Evolutionary conservation across 2,329 filamentous ascomycete genomes (phyloP), one percentile per base, ranked within the genome.

Genomic region (Aspergillus costaricaensis): DNA sequence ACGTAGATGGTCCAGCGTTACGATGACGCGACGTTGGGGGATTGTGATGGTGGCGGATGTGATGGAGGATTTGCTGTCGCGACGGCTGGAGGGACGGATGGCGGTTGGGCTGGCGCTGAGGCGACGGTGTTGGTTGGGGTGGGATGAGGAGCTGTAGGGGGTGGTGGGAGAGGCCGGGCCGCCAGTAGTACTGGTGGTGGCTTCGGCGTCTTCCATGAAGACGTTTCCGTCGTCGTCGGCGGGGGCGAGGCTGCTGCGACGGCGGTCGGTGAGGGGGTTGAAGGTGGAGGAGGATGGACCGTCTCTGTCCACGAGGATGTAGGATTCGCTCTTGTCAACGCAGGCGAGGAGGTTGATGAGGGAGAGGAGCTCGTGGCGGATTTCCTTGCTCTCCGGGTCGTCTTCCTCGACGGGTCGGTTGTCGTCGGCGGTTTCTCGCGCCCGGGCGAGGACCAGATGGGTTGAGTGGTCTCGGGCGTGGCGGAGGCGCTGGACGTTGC

Each of bases 311-410:
- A 87, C 77, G n/a, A 80, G 70, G 21, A 87, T 73, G 85, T 96
- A 99, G 1, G 89, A 89, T 70, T 96, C 90, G 63, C 91, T 87
- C 60, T 88, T 82, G 52, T 91, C 87, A 43, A 97, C 92, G 65
- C 92, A 96, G 66, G 90, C 91, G 62, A 99, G 82, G 1, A 92
- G 89, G 74, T 99, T 99, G 79, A 99, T 96, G 48, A 99, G 85
- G 62, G 92, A 84, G n/a, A 98, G 80, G 69, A 96, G 95, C 70
- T 91, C 89, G 67, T 90, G 86, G 50, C 78, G 71, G 50, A 87
- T 72, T 39, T 81, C 82, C 60, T 84, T 83, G 62, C 85, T 84
- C 50, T 82, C 79, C 1, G 80, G 78, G 60, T 80, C 78, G 36
- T 75, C 74, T 62, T 78, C 73, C 51, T 74, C 75, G 12, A 74